Evolutionary conservation across 139 green algal species (phyloP).

Genomic region (Chlorella sp.): DNA sequence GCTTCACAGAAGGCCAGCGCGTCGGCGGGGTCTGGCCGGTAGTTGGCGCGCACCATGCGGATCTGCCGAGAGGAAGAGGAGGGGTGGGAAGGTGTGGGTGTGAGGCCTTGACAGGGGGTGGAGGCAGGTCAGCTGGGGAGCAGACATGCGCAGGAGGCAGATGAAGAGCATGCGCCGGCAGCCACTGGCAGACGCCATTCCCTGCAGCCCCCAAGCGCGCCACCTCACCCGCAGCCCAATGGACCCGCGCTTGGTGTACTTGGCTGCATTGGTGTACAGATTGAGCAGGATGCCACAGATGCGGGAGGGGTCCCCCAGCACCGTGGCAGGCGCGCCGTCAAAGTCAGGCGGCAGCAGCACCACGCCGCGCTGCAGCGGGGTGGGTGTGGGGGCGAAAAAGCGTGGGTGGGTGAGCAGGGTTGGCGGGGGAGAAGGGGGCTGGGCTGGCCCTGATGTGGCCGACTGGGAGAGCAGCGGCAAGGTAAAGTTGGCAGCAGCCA

Average conservation of each 20-base stretch:
- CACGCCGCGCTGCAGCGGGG: slow-evolving; percentile 30
- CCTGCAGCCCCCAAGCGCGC: too few relatives aligned
- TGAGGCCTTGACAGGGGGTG: too few relatives aligned
- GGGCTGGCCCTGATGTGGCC: too few relatives aligned
- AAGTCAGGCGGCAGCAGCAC: slow-evolving; percentile 52
- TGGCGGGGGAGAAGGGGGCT: too few relatives aligned
- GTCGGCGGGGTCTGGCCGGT: slow-evolving; percentile 16
- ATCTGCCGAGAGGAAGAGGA: too few relatives aligned
- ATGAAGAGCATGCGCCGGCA: too few relatives aligned
- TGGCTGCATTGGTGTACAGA: slow-evolving; percentile 88
- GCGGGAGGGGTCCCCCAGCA: slow-evolving; percentile 68
- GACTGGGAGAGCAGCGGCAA: too few relatives aligned
- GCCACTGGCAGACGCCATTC: too few relatives aligned
- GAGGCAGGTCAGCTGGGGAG: too few relatives aligned
- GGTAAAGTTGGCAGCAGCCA: too few relatives aligned
- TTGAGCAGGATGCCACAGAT: slow-evolving; percentile 89
- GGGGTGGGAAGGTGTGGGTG: too few relatives aligned
- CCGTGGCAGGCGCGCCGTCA: slow-evolving; percentile 15
- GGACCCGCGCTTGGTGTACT: slow-evolving; percentile 81
- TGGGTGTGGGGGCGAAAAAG: background rate
- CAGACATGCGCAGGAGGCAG: too few relatives aligned
- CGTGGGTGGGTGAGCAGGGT: background rate
- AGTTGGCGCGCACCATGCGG: slow-evolving; percentile 28
- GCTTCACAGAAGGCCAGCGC: slow-evolving; percentile 16
- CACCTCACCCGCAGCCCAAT: slow-evolving; percentile 69